Conservation (phyloP, 192 early-diverging fungal species). For the Allomyces macrogynus region DNA sequence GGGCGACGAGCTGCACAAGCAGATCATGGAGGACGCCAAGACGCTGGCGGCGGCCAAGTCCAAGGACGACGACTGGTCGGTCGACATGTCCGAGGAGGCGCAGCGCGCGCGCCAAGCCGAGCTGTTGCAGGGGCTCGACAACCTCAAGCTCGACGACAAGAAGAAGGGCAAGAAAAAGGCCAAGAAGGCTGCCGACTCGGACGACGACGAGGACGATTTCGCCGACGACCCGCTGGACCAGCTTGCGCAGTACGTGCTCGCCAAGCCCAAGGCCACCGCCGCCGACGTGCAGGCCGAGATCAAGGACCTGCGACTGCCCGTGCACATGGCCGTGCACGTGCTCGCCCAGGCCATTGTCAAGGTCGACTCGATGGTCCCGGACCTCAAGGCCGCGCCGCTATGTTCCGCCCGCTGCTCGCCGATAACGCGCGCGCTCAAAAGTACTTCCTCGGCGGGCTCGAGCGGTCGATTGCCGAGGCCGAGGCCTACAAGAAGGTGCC, state of each 20-base stretch:
- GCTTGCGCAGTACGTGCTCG: conserved; percentile 54
- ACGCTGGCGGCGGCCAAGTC: conserved; percentile 30
- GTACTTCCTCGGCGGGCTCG: conserved; percentile 80
- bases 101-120: conserved; percentile 44
- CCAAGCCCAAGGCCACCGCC: conserved; percentile 28
- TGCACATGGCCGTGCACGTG: conserved; percentile 60
- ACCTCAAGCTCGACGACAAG: conserved; percentile 11
- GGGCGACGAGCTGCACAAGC: conserved; percentile 46
- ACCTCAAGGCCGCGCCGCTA: conserved; percentile 46
- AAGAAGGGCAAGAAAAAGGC: not conserved
- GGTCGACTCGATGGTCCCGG: conserved; percentile 32
- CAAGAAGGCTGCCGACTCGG: conserved; percentile 26
- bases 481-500: conserved; percentile 39
- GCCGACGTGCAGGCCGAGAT: conserved; percentile 41
- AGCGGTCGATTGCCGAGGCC: conserved; percentile 49
- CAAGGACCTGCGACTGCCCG: conserved; percentile 46
- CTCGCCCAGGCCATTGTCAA: conserved; percentile 65
- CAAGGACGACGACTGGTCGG: conserved; percentile 57
- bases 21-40: conserved; percentile 47
- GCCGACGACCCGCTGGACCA: conserved; percentile 48
- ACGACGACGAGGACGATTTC: conserved; percentile 35
- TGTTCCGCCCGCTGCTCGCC: conserved; percentile 33
- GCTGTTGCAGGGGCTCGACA: conserved; percentile 30
- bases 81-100: conserved; percentile 60
- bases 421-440: not conserved